These are phyloP conservation scores for Lenzites betulinus DNA, from an alignment of 768 basidiomycete genomes.

Conservation along the genomic window DNA sequence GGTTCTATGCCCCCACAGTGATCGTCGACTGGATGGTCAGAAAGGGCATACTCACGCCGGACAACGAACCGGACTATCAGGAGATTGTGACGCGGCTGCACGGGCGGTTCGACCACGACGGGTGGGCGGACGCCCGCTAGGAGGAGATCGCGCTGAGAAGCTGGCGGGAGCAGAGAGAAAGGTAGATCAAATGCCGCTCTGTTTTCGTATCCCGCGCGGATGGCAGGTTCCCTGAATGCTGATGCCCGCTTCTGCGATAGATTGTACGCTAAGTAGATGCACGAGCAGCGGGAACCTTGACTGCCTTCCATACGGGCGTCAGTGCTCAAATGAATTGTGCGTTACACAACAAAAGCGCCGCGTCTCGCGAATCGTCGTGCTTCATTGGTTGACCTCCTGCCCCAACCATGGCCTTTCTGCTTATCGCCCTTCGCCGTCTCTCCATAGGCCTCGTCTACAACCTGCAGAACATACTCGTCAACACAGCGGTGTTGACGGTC, in stretches of 20 bases:
- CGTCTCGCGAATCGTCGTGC: too few species aligned
- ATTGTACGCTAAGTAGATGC: not conserved
- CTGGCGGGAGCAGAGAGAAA: not conserved
- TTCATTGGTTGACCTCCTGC: too few species aligned
- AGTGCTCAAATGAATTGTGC: too few species aligned
- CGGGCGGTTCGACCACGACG: constrained; percentile 63
- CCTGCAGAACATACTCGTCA: not conserved
- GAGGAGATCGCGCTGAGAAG: too few species aligned
- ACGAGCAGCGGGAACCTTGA: not conserved
- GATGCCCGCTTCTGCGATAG: constrained; percentile 6
- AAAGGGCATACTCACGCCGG: constrained; percentile 82
- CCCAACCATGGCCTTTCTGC: not conserved
- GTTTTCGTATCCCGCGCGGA: not conserved
- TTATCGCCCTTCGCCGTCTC: constrained; percentile 18
- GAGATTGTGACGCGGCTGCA: constrained; percentile 79
- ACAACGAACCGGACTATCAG: constrained; percentile 82
- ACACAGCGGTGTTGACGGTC: constrained; percentile 43
- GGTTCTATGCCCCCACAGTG: constrained; percentile 45
- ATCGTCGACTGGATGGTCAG: constrained; percentile 89
- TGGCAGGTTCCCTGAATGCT: not conserved
- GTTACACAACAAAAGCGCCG: too few species aligned
- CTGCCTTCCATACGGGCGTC: constrained; percentile 4
- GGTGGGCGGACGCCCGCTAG: constrained; percentile 14
- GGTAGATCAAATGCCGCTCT: not conserved
- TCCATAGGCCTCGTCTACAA: constrained; percentile 15